Evolutionary conservation across 2,329 filamentous ascomycete species (phyloP), one percentile per base, ranked within the genome.

Genomic region (Periconia macrospinosa): DNA sequence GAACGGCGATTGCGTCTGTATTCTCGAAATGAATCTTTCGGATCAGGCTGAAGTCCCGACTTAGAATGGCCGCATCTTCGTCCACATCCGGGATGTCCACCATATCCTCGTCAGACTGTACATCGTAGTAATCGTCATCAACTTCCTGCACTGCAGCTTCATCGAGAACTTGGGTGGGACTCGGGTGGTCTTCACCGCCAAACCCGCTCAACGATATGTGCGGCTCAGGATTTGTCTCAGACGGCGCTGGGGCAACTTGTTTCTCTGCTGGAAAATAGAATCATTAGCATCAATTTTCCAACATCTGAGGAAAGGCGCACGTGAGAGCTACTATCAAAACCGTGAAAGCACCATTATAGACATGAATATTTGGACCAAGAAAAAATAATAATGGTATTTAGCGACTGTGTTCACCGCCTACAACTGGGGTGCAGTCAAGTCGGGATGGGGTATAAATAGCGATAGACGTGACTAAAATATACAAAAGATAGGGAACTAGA

Each of bases 81-180:
- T 66, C 55, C 14, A 48, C 48, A n/a, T 61, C 59, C 10, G 65
- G 65, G 11, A 47, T 47, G 18, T 70, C 67, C 40, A 62, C 14
- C 69, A 74, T 72, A 37, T 37, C 33, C 55, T 80, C 78, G 49
- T 80, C 78, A 0, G 77, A 77, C 1, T 77, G 63, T 15, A 80
- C 73, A 54, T 81, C 79, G 60, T 74, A 81, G 56, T 81, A 81
- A 48, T 80, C 77, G 47, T 80, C 76, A 52, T 81, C 79, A 46
- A 76, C 73, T 23, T 68, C 68, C 60, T 81, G 78, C 15, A 81
- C 56, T 17, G 69, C 70, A 47, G 70, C 71, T 58, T 72, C 69
- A 46, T 73, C 65, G 20, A 74, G 69, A n/a, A 66, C 47, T 37
- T 72, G 65, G 9, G 70, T 72, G 15, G 69, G 71, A 41, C 70